Base-by-base conservation (phyloP, 2,329 filamentous ascomycete genomes). In the Botryotinia calthae region DNA sequence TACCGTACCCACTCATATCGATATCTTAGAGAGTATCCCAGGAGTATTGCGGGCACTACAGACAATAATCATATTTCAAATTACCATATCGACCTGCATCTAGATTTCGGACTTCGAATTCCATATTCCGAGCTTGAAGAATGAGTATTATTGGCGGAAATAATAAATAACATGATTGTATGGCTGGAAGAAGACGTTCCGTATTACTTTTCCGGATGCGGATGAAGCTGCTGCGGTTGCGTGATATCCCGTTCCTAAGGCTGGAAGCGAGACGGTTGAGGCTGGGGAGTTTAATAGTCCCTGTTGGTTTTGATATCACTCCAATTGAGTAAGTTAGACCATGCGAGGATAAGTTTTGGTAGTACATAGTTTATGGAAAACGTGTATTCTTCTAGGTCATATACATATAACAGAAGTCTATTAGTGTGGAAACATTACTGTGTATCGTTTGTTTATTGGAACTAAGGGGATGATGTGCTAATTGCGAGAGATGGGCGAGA, bases 161-260 rank as follows among this genome's bases (percentile, higher is more conserved):
- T 31, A 4, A 16, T 9, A 56, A 20, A 44, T 31, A 4, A 14
- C 34, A 46, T 28, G 42, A 58, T 54, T 69, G 58, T 56, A 28
- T 51, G 54, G 62, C 72, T 72, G 74, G 73, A 76, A 72, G 63
- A 66, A 58, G 58, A 74, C n/a, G 37, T 65, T 75, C 74, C 74
- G 72, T 58, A n/a, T 37, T 68, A 40, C 54, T 61, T 61, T 71
- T 71, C 58, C 34, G 58, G 37, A 31, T 31, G 51, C 51, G 51
- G 65, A 56, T 67, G 65, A 56, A 48, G 48, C 65, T 68, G 65
- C 48, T 44, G 65, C 48, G 31, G 34, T 44, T 68, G 65, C 65
- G 48, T 56, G n/a, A 68, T 31, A n/a, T 68, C 48, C 65, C 65
- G n/a, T 37, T 68, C 40, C 48, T 42, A 68, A 58, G 37, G 54